Evolutionary conservation across 176 grass and related monocot genomes (phyloP), one percentile per base, ranked within the genome.

Genomic region (Themeda triandra): DNA sequence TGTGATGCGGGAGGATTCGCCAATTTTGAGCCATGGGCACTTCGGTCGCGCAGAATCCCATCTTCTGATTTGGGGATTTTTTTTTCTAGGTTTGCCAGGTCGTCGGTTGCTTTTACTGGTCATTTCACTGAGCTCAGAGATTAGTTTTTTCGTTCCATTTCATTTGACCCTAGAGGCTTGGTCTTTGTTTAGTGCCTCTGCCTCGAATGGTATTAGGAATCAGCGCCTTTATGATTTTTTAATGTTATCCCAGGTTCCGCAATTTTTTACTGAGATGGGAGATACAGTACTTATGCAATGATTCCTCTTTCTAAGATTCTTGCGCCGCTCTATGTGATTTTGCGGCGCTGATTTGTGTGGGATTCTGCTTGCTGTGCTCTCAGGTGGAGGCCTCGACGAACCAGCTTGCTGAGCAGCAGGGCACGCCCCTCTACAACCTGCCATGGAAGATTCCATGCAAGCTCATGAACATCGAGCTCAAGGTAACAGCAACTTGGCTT

Each of bases 381-480:
- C 82, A 97, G 95, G 95, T 98, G 49, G 87, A 94, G 79, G 95
- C 95, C 2, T 98, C 88, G 2, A 98, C 92, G 29, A 91, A 94
- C 82, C 95, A 98, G 76, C 82, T 86, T 1, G 65, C 92, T 3
- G 92, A 98, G 63, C 90, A 98, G 41, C 82, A 85, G 75, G 88
- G 93, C 67, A 84, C 92, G 29, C 88, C 88, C 6, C 59, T 89
- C 9, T 98, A 98, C 83, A 77, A 98, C 69, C 74, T 98, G 54
- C 95, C 95, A 85, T 98, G 90, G 90, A 98, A 94, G 82, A 91
- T 98, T 70, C 82, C 82, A 6, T 98, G 95, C 77, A 89, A 89
- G 46, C 88, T 98, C 58, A 94, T 94, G 77, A 92, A 94, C 77
- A 85, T 98, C 24, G 77, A 90, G 23, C 66, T 98, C 66, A 98